A percentile compares a stretch with the other conserved stretches of the same genome.
phyloP scores from a whole-genome alignment of 148 eudicot genomes.

The Dysphania ambrosioides region DNA sequence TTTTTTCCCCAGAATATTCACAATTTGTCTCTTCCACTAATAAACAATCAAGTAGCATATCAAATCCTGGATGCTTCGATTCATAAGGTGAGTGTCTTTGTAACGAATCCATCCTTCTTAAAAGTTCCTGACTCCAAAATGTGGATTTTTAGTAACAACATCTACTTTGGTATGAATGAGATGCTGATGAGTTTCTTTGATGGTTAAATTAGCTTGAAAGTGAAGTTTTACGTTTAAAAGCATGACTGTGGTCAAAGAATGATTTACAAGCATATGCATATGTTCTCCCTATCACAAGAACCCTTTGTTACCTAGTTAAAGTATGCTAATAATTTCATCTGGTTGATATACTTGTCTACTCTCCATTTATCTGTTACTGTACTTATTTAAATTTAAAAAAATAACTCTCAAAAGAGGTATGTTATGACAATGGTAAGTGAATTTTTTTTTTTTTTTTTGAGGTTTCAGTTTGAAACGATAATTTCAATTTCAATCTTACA shows the following conservation, averaged over 20 bases:
- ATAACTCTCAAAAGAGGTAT: neutral
- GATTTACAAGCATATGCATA: neutral
- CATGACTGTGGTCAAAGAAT: neutral
- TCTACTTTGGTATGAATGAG: neutral
- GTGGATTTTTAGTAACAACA: neutral
- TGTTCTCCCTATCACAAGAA: neutral
- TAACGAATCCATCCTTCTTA: neutral
- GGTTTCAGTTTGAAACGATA: neutral
- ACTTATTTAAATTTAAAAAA: no score
- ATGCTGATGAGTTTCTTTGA: neutral
- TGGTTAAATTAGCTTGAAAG: neutral
- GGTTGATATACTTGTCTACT: neutral
- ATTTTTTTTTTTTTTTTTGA: neutral
- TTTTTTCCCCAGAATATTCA: conserved; percentile 63
- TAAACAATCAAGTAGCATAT: conserved; percentile 30
- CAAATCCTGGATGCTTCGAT: conserved; percentile 64
- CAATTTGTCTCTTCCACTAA: conserved; percentile 44
- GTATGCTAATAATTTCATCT: neutral
- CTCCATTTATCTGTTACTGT: neutral
- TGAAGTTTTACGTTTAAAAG: neutral
- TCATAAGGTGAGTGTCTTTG: conserved; percentile 47
- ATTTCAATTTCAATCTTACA: neutral
- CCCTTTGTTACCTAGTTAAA: neutral
- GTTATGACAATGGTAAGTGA: neutral
- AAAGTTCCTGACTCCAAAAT: neutral